Evolutionary conservation across 2,329 filamentous ascomycete species (phyloP).

Genomic region (Allantophomopsis cytisporea): DNA sequence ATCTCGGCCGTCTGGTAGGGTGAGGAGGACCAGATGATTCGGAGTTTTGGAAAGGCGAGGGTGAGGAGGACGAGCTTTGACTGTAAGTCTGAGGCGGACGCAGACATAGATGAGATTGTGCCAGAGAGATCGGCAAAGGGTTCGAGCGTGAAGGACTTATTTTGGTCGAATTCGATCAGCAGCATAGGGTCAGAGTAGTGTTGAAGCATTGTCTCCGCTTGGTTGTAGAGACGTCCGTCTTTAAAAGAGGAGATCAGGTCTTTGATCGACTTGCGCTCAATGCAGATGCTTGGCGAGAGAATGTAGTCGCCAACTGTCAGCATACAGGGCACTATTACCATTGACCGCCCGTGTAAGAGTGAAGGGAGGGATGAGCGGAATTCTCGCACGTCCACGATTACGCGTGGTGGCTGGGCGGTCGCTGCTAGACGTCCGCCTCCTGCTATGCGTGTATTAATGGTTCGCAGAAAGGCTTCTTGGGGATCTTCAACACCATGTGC

Average conservation of each 20-base stretch:
- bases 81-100: slow-evolving; percentile 62
- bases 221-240: slow-evolving; percentile 81
- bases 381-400: slow-evolving; percentile 92
- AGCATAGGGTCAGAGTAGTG: slow-evolving; percentile 86
- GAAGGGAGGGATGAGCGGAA: slow-evolving; percentile 89
- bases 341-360: slow-evolving; percentile 75
- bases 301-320: slow-evolving; percentile 95
- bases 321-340: slow-evolving; percentile 87
- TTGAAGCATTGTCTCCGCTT: slow-evolving; percentile 87
- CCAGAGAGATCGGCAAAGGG: slow-evolving; percentile 56
- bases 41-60: slow-evolving; percentile 76
- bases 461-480: slow-evolving; percentile 84
- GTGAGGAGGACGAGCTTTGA: slow-evolving; percentile 86
- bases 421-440: slow-evolving; percentile 76
- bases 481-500: slow-evolving; percentile 59
- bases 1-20: slow-evolving; percentile 97
- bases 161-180: slow-evolving; percentile 94
- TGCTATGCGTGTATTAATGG: slow-evolving; percentile 91
- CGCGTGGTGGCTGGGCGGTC: slow-evolving; percentile 75
- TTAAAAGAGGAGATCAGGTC: slow-evolving; percentile 87
- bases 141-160: slow-evolving; percentile 92
- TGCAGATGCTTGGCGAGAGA: slow-evolving; percentile 76
- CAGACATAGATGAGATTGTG: slow-evolving; percentile 47
- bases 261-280: slow-evolving; percentile 86
- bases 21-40: slow-evolving; percentile 86